Percentiles rank a stretch among this genome's conserved stretches.
Evolutionary conservation across 202 grass and related monocot species (phyloP).

Genomic region (Elaeis oleifera): DNA sequence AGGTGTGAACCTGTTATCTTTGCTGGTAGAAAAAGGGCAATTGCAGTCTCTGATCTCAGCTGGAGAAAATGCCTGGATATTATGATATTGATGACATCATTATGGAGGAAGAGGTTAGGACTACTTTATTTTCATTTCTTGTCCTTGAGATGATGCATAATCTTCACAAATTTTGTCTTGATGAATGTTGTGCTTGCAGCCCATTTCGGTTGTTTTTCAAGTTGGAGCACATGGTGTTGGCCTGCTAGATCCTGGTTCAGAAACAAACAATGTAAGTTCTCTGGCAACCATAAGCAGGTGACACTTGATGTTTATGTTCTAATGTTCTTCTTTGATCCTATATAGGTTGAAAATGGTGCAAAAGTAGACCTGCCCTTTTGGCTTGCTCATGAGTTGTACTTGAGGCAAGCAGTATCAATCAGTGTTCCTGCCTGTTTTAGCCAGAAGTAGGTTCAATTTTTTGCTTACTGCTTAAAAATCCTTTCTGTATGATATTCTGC

Average conservation of each 20-base stretch:
- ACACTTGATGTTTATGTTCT: too few relatives aligned
- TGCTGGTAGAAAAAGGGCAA: too few relatives aligned
- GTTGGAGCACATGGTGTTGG: slow-evolving; percentile 19
- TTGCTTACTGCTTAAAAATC: not conserved
- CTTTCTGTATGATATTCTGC: too few relatives aligned
- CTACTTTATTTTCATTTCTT: not conserved
- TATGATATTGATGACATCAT: slow-evolving; percentile 24
- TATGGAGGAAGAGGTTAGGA: slow-evolving; percentile 18
- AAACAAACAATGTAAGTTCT: slow-evolving; percentile 7
- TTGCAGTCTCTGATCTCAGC: too few relatives aligned
- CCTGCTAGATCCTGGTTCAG: slow-evolving; percentile 22
- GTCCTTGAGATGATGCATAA: too few relatives aligned
- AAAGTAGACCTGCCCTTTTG: slow-evolving; percentile 84
- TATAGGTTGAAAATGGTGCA: slow-evolving; percentile 73
- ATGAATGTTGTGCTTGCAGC: not conserved
- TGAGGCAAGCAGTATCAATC: slow-evolving; percentile 63
- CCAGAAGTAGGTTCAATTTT: slow-evolving; percentile 49
- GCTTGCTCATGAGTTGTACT: slow-evolving; percentile 57
- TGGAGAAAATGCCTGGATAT: slow-evolving; percentile 10
- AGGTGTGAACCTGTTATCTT: too few relatives aligned
- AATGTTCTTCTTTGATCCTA: not conserved
- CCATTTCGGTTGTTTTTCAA: slow-evolving; percentile 12
- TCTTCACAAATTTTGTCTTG: not conserved
- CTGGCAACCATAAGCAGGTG: too few relatives aligned
- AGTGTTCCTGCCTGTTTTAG: slow-evolving; percentile 55